Percentiles rank a stretch among this genome's conserved stretches.
These are phyloP conservation scores for Rhizophora apiculata DNA, from an alignment of 345 rosid genomes.

Conservation along the genomic window DNA sequence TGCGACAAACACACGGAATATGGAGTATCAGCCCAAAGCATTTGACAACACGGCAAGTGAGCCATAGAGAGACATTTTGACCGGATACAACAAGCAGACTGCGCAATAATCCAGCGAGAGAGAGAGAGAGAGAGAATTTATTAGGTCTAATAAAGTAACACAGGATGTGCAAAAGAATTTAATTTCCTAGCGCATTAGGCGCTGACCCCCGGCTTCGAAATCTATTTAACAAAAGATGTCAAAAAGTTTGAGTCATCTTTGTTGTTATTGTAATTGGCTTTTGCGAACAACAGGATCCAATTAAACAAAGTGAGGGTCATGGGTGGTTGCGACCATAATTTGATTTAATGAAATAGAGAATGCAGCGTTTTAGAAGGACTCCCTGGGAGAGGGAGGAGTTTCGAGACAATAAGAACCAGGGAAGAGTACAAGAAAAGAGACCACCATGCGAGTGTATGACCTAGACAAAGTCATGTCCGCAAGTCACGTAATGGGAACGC, in stretches of 20 bases:
- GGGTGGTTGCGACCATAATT: conserved; percentile 7
- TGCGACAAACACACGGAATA: conserved; percentile 90
- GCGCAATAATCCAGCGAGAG: background rate
- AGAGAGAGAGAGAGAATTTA: conserved; percentile 28
- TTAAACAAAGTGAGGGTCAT: conserved; percentile 4
- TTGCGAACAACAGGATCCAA: conserved; percentile 1
- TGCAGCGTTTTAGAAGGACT: background rate
- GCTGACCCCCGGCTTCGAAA: conserved; percentile 72
- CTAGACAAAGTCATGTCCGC: conserved; percentile 38
- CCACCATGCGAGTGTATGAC: conserved; percentile 15
- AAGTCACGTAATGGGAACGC: conserved; percentile 58
- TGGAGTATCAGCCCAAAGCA: conserved; percentile 58
- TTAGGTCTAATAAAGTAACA: conserved; percentile 22
- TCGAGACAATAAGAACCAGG: conserved; percentile 11
- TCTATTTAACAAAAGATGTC: conserved; percentile 31
- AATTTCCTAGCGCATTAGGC: conserved; percentile 91
- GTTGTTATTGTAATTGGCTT: conserved; percentile 9
- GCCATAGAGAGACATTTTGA: conserved; percentile 53
- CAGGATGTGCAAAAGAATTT: conserved; percentile 13
- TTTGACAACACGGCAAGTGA: conserved; percentile 47
- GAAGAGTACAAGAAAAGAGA: conserved; percentile 27
- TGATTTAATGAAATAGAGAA: background rate
- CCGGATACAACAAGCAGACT: conserved; percentile 33
- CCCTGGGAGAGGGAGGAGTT: conserved; percentile 4
- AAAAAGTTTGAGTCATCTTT: conserved; percentile 9